Evolutionary conservation across 805 yeast species (phyloP).

Genomic region (Cyberlindnera americana): DNA sequence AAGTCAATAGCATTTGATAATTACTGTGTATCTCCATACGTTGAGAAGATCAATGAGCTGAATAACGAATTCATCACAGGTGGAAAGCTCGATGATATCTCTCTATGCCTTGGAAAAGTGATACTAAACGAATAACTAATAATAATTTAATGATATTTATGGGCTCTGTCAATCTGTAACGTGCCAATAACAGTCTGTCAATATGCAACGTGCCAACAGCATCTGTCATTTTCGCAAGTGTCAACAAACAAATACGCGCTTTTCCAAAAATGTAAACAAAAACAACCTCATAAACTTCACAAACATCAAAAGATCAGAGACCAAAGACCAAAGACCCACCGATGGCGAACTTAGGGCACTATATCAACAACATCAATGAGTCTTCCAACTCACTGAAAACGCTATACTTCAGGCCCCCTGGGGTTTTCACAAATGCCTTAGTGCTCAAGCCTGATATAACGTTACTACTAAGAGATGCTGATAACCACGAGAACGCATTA

Average conservation of each 20-base stretch:
- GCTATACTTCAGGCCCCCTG: slow-evolving; percentile 51
- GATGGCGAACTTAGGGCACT: slow-evolving; percentile 17
- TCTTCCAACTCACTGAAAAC: slow-evolving; percentile 22
- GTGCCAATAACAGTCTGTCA: neutral
- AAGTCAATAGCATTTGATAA: slow-evolving; percentile 51
- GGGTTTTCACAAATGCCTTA: slow-evolving; percentile 64
- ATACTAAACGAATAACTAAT: slow-evolving; percentile 14
- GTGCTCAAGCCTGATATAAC: slow-evolving; percentile 50
- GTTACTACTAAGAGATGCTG: slow-evolving; percentile 56
- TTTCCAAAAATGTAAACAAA: too few species aligned
- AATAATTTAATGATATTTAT: neutral
- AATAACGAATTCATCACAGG: slow-evolving; percentile 37
- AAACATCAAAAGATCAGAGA: too few species aligned
- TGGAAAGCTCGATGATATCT: slow-evolving; percentile 54
- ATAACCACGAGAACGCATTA: slow-evolving; percentile 46
- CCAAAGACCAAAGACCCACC: too few species aligned
- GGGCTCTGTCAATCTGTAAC: neutral
- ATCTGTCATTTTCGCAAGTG: too few species aligned
- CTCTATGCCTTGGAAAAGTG: slow-evolving; percentile 47
- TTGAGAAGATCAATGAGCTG: slow-evolving; percentile 44
- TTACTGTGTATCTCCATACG: slow-evolving; percentile 50
- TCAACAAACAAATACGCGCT: too few species aligned
- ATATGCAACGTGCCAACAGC: too few species aligned
- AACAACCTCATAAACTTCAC: too few species aligned
- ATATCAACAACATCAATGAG: slow-evolving; percentile 12